Conservation (phyloP, 305 asterid species). For the Euphrasia arctica region DNA sequence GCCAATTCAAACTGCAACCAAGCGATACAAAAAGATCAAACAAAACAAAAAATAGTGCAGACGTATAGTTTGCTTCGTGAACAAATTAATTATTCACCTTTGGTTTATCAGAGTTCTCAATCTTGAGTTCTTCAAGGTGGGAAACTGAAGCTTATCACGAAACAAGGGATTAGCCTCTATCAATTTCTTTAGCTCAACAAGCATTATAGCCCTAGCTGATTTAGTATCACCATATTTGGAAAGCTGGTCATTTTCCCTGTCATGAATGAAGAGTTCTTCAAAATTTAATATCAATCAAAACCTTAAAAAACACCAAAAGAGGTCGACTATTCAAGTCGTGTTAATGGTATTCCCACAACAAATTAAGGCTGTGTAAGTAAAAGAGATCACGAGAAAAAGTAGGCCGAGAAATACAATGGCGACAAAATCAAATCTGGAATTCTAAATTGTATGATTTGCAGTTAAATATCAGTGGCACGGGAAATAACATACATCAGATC, state of each 20-base stretch:
- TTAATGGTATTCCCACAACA: too few species aligned
- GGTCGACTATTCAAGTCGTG: too few species aligned
- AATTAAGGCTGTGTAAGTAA: too few species aligned
- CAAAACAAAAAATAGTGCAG: background rate
- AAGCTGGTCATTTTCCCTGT: background rate
- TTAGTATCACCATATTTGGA: background rate
- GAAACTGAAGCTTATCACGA: background rate
- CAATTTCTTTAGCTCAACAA: background rate
- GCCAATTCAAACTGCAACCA: constrained; percentile 71
- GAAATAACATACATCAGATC: too few species aligned
- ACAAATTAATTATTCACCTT: constrained; percentile 6
- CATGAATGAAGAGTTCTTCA: background rate
- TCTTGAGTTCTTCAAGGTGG: background rate
- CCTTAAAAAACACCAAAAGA: too few species aligned
- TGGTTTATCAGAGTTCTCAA: background rate
- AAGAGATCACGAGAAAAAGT: too few species aligned
- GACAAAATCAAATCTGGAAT: too few species aligned
- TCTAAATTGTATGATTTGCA: too few species aligned
- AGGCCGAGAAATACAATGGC: too few species aligned
- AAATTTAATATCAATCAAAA: background rate
- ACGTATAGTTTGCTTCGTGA: constrained; percentile 4
- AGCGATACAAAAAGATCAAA: constrained; percentile 21
- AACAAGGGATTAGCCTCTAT: background rate
- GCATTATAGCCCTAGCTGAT: background rate
- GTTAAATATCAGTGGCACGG: too few species aligned